phyloP scores from a whole-genome alignment of 441 rosid species.

The Populus trichocarpa region DNA sequence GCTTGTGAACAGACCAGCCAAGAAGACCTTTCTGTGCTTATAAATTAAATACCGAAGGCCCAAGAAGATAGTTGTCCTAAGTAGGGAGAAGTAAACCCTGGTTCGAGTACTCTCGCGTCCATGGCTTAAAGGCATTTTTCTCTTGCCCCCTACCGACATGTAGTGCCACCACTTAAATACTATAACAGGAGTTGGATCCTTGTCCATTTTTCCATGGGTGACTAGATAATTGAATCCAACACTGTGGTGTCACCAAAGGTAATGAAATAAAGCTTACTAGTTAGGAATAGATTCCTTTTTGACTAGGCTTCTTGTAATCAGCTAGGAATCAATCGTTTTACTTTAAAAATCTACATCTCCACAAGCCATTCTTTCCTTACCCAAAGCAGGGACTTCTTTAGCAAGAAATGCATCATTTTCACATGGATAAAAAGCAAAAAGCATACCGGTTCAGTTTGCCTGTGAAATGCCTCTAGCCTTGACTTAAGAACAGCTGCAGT shows the following conservation, averaged over 20 bases:
- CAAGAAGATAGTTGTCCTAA: no score
- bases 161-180: not conserved
- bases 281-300: not conserved
- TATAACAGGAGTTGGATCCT: not conserved
- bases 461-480: slow-evolving; percentile 91
- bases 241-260: not conserved
- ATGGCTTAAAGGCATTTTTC: not conserved
- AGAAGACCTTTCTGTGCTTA: no score
- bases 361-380: not conserved
- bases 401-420: not conserved
- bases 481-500: slow-evolving; percentile 83
- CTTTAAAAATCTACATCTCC: not conserved
- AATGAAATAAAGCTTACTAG: not conserved
- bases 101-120: not conserved
- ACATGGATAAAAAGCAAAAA: slow-evolving; percentile 7
- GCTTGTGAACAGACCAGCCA: not conserved
- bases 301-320: not conserved
- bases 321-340: not conserved
- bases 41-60: no score
- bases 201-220: not conserved
- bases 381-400: not conserved
- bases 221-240: not conserved
- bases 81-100: not conserved
- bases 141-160: not conserved
- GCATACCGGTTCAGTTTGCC: slow-evolving; percentile 84